Base-by-base conservation (phyloP, 2,329 filamentous ascomycete species). In the Aspergillus novoparasiticus region DNA sequence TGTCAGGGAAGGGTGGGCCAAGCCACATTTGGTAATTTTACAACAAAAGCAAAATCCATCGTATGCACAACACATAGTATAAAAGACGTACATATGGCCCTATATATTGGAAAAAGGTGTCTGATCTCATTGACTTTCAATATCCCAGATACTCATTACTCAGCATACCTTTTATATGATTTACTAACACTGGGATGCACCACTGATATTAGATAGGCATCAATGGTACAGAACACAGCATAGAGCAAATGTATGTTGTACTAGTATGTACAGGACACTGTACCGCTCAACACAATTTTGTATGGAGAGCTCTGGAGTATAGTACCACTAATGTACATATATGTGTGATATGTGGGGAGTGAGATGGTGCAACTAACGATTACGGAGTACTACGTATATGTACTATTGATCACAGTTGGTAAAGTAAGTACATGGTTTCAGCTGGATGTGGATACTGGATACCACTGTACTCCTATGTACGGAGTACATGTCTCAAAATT, bases 1-100 rank as follows among this genome's bases (percentile, higher is more conserved):
- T 9, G 32, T 36, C n/a, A 23, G 21, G 51, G 32, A 21, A 41
- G 34, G 50, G 50, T 53, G 50, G 51, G 32, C 32, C 32, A 34
- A 55, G 34, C 51, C 51, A 39, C 51, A 34, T 34, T 36, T 54
- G 10, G 51, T 54, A 34, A 54, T 26, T 32, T 55, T 53, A 53
- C 48, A 53, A 12, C 1, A 48, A 48, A 14, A 48, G 11, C 50
- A 53, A 34, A 28, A 34, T 9, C 30, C 19, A 28, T 32, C 16
- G 16, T 19, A 51, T 21, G 30, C 23, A 34, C 28, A 32, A 34
- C 50, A 32, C 23, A 53, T 21, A 41, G 34, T 41, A 19, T n/a
- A 41, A 19, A 41, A 41, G 19, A 41, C 6, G 39, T 10, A 41
- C 9, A 9, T 16, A n/a, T 39, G 8, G 36, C 36, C 16, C 26